Evolutionary conservation across 805 yeast genomes (phyloP).

Genomic region (Sugiyamaella americana): DNA sequence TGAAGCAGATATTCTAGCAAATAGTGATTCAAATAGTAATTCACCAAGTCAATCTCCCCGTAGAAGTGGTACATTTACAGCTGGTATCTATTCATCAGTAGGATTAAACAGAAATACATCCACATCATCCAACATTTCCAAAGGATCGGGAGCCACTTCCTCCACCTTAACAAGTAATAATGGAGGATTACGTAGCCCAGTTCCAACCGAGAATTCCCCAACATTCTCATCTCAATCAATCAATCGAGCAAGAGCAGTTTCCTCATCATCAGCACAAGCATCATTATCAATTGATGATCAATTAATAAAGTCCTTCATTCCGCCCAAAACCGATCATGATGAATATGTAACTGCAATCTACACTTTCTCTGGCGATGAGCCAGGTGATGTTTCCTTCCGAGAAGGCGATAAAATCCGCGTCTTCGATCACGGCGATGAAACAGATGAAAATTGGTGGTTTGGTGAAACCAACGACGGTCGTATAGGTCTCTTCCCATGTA

Average conservation of each 20-base stretch:
- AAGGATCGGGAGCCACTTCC: background rate
- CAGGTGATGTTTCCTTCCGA: constrained; percentile 34
- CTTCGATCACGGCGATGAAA: constrained; percentile 32
- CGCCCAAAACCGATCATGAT: constrained; percentile 20
- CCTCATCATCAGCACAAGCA: constrained; percentile 25
- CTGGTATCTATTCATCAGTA: constrained; percentile 1
- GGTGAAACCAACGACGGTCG: constrained; percentile 38
- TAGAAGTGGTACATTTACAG: background rate
- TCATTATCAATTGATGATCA: constrained; percentile 10
- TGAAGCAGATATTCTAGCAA: constrained; percentile 22
- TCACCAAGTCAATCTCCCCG: background rate
- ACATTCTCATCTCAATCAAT: constrained; percentile 5
- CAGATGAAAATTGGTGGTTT: constrained; percentile 46
- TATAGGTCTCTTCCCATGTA: constrained; percentile 43
- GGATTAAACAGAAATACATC: background rate
- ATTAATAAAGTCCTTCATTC: constrained; percentile 8
- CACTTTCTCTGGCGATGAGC: constrained; percentile 34
- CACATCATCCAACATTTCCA: background rate
- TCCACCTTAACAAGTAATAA: background rate
- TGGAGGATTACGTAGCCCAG: constrained; percentile 8
- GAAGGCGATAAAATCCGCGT: constrained; percentile 34
- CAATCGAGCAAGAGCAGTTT: constrained; percentile 23
- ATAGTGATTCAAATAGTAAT: constrained; percentile 2
- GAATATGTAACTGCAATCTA: constrained; percentile 30
- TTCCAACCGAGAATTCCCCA: constrained; percentile 3